Percentiles rank a stretch among this genome's conserved stretches.
These are phyloP conservation scores for Brassica rapa DNA, from an alignment of 345 rosid genomes.

Conservation along the genomic window DNA sequence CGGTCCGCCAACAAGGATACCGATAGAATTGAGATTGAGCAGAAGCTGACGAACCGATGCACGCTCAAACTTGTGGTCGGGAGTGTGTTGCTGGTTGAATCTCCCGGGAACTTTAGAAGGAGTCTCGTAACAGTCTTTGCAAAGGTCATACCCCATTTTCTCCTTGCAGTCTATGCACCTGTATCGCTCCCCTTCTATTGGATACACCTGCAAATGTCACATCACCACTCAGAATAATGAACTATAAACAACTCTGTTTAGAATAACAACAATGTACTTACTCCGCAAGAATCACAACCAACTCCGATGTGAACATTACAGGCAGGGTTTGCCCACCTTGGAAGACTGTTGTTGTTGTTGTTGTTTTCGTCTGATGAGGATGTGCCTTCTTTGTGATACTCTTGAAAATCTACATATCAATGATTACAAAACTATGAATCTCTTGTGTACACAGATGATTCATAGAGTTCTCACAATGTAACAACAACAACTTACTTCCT, in stretches of 20 bases:
- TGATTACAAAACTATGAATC: conserved; percentile 14
- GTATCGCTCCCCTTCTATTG: conserved; percentile 78
- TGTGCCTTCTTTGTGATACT: conserved; percentile 30
- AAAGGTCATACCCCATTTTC: conserved; percentile 72
- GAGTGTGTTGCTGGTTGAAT: conserved; percentile 87
- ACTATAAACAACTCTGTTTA: not conserved
- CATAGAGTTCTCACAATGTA: not conserved
- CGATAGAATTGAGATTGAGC: conserved; percentile 5
- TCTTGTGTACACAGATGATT: not conserved
- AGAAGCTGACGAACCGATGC: not conserved
- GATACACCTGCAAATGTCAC: conserved; percentile 54
- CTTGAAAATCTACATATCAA: conserved; percentile 41
- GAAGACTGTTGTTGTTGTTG: conserved; percentile 11
- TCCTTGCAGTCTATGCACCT: conserved; percentile 69
- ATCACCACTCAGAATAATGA: not conserved
- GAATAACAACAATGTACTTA: conserved; percentile 24
- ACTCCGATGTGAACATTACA: conserved; percentile 39
- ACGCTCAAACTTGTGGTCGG: conserved; percentile 63
- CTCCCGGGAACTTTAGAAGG: conserved; percentile 68
- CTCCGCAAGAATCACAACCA: conserved; percentile 85
- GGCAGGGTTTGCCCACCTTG: conserved; percentile 32
- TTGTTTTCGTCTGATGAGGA: conserved; percentile 16
- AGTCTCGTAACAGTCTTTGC: conserved; percentile 72
- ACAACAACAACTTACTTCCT: conserved; percentile 34
- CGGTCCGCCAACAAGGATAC: conserved; percentile 16